Percentiles rank a stretch among this genome's conserved stretches.
phyloP scores from a whole-genome alignment of 306 rosid species.

The Pueraria montana region DNA sequence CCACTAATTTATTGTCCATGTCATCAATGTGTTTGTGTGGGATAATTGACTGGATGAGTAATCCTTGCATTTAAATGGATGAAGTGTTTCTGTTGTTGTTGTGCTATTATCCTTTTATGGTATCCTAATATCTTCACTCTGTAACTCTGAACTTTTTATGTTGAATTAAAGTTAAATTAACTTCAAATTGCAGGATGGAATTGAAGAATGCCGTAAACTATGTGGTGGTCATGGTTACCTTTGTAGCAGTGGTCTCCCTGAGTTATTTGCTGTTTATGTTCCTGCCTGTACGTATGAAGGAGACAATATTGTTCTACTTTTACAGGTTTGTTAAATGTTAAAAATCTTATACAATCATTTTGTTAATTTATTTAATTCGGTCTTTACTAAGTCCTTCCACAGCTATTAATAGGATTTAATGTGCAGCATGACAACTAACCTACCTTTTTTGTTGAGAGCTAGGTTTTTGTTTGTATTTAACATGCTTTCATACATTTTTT shows the following conservation, averaged over 20 bases:
- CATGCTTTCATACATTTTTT: background rate
- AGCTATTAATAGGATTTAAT: background rate
- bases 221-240: constrained; percentile 99
- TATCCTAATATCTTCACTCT: constrained; percentile 22
- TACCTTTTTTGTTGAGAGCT: background rate
- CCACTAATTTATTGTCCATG: constrained; percentile 11
- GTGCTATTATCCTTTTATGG: background rate
- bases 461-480: constrained; percentile 16
- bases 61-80: constrained; percentile 21
- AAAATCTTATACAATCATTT: background rate
- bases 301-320: constrained; percentile 89
- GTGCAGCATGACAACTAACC: background rate
- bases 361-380: constrained; percentile 24
- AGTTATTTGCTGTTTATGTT: constrained; percentile 91
- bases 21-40: constrained; percentile 28
- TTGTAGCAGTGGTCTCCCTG: constrained; percentile 96
- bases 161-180: no score
- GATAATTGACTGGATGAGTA: constrained; percentile 29
- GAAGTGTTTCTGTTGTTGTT: constrained; percentile 16
- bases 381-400: background rate
- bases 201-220: constrained; percentile 94
- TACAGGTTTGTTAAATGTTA: constrained; percentile 69
- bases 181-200: constrained; percentile 72
- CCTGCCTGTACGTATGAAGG: constrained; percentile 99
- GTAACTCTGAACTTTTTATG: background rate